Evolutionary conservation across 2,329 filamentous ascomycete species (phyloP), one percentile per base, ranked within the genome.

Genomic region (Xylaria digitata): DNA sequence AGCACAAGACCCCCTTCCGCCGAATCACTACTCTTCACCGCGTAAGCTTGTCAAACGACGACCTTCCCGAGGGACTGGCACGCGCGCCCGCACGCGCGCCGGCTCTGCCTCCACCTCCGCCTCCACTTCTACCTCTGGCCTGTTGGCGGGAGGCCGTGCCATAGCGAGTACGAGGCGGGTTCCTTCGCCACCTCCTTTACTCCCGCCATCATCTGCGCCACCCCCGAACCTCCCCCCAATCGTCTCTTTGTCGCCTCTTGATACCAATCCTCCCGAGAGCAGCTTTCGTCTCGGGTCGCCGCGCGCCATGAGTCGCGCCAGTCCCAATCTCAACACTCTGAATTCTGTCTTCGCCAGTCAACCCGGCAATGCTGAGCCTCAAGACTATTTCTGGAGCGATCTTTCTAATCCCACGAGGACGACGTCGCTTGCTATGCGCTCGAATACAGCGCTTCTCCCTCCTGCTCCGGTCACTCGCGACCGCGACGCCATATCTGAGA

Each of bases 171-270:
- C 43, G 8, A 43, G 32, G 9, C 40, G 40, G 17, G 50, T 59
- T 45, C 66, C 66, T 26, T 69, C 68, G 72, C 66, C 73, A 61
- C 77, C 78, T 9, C 78, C 80, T 7, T 74, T 77, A 43, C 70
- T 80, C 8, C 75, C 77, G 50, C 61, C 71, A 32, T 68, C 73
- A 26, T 58, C 77, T 32, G 75, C 76, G 40, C 78, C 79, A 5
- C 71, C 81, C 9, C 73, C 78, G 54, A 79, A 76, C 66, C 74
- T 82, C 2, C 81, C 82, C 30, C 80, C 78, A 13, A 82, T 83
- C 58, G 71, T 82, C 46, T 74, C 80, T 8, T 77, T 83, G 0
- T 78, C 82, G 3, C 80, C 81, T 17, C 76, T 83, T 54, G 78
- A 80, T 57, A 65, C 74, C 40, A 55, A 72, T 30, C 72, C 73